Percentiles rank a stretch among this genome's conserved stretches.
Conservation (phyloP, 164 flowering plant genomes). For the Dillenia turbinata region DNA sequence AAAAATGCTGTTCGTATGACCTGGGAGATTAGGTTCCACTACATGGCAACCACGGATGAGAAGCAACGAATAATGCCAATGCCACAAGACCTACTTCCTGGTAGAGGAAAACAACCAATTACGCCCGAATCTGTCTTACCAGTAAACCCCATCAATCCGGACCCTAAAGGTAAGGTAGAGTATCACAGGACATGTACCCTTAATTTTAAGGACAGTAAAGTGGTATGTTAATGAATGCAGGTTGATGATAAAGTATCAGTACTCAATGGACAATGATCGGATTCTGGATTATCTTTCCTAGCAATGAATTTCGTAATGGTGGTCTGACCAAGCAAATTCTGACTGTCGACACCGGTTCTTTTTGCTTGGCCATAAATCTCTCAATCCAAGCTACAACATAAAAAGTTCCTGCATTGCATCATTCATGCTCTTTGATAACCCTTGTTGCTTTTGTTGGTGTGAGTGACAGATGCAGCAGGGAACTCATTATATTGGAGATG, state of each 20-base stretch:
- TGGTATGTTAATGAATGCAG: conserved; percentile 19
- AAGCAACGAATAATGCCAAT: conserved; percentile 58
- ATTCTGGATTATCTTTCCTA: conserved; percentile 56
- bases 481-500: conserved; percentile 46
- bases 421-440: not conserved
- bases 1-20: too few species aligned
- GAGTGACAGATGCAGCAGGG: conserved; percentile 44
- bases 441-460: too few species aligned
- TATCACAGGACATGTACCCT: not conserved
- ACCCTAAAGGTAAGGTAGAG: conserved; percentile 46
- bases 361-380: conserved; percentile 39
- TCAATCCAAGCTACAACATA: not conserved
- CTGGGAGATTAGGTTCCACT: conserved; percentile 35
- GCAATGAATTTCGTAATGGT: conserved; percentile 46
- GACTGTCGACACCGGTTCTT: conserved; percentile 46
- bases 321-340: conserved; percentile 59
- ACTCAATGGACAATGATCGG: conserved; percentile 51
- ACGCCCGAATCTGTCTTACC: conserved; percentile 47
- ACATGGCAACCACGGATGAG: conserved; percentile 60
- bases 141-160: conserved; percentile 44
- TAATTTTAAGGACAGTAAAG: not conserved
- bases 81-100: conserved; percentile 38
- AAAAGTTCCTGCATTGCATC: not conserved
- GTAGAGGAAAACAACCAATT: conserved; percentile 31
- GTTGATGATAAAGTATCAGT: conserved; percentile 66